phyloP scores from a whole-genome alignment of 345 rosid species.

The Clarkia xantiana region DNA sequence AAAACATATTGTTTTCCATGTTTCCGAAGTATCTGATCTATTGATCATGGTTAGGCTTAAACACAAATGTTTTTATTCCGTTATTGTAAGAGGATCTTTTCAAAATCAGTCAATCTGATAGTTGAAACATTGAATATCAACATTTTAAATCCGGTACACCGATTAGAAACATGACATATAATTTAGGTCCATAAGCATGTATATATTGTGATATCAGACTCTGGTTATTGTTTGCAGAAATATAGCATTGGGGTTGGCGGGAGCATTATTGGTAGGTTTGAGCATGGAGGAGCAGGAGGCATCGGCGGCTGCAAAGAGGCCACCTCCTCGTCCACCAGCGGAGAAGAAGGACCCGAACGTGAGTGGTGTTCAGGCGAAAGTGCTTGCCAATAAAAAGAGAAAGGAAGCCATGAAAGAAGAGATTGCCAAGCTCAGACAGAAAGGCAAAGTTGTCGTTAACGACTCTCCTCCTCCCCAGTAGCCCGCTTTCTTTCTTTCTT shows the following conservation, averaged over 20 bases:
- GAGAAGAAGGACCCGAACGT: constrained; percentile 67
- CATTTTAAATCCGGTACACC: no score
- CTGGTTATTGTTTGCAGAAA: constrained; percentile 16
- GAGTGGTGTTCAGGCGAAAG: constrained; percentile 70
- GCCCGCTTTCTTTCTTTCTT: no score
- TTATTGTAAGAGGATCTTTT: no score
- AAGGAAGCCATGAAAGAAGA: constrained; percentile 31
- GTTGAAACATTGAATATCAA: no score
- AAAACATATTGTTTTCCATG: no score
- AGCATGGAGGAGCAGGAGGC: constrained; percentile 23
- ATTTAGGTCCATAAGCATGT: no score
- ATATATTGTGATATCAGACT: background rate
- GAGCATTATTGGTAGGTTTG: constrained; percentile 31
- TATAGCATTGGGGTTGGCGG: constrained; percentile 26
- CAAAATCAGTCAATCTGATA: no score
- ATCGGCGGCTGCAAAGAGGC: constrained; percentile 46
- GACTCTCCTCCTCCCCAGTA: background rate
- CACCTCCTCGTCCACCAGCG: constrained; percentile 38
- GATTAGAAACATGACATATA: no score
- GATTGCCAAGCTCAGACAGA: constrained; percentile 41
- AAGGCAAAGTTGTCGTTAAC: constrained; percentile 28
- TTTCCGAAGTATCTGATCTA: no score
- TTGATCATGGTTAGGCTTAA: no score
- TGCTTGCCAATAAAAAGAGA: constrained; percentile 71
- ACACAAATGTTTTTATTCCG: no score